These are phyloP conservation scores for Umbilicaria muhlenbergii DNA, from an alignment of 495 filamentous ascomycete species.

Conservation along the genomic window DNA sequence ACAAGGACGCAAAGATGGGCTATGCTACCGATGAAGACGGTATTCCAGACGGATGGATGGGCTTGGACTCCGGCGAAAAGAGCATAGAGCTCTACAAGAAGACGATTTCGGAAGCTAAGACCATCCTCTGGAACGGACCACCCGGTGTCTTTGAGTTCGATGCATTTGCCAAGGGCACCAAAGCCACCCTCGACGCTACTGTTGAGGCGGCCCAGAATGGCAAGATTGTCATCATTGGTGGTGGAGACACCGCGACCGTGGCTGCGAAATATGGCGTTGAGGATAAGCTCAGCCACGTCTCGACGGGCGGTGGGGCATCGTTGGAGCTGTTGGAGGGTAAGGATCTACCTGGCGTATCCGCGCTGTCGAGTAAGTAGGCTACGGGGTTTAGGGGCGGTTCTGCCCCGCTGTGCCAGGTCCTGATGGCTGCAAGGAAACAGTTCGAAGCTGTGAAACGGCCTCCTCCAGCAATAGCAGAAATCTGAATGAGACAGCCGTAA, in stretches of 20 bases:
- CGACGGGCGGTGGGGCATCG: slow-evolving; percentile 88
- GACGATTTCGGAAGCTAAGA: slow-evolving; percentile 76
- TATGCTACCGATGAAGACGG: slow-evolving; percentile 74
- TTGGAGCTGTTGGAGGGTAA: slow-evolving; percentile 96
- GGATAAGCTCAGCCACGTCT: slow-evolving; percentile 94
- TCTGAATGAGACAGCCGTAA: too few relatives aligned
- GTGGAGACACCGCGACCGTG: slow-evolving; percentile 94
- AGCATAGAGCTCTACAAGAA: slow-evolving; percentile 70
- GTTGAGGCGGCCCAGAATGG: slow-evolving; percentile 64
- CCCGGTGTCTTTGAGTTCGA: slow-evolving; percentile 96
- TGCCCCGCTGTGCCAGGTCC: slow-evolving; percentile 7
- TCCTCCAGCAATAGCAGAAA: too few relatives aligned
- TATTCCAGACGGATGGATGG: slow-evolving; percentile 95
- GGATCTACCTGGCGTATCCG: slow-evolving; percentile 83
- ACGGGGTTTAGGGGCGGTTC: slow-evolving; percentile 14
- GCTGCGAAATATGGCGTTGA: slow-evolving; percentile 94
- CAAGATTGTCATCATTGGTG: slow-evolving; percentile 94
- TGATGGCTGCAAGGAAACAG: too few relatives aligned
- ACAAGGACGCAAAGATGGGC: slow-evolving; percentile 63
- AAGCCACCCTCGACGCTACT: slow-evolving; percentile 73
- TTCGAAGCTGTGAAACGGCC: too few relatives aligned
- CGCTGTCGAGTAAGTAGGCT: slow-evolving; percentile 77
- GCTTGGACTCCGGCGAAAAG: slow-evolving; percentile 85
- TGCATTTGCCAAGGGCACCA: slow-evolving; percentile 80
- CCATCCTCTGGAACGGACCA: slow-evolving; percentile 98